Evolutionary conservation across 2,329 filamentous ascomycete species (phyloP).

Genomic region (Cordyceps cateniannulata): DNA sequence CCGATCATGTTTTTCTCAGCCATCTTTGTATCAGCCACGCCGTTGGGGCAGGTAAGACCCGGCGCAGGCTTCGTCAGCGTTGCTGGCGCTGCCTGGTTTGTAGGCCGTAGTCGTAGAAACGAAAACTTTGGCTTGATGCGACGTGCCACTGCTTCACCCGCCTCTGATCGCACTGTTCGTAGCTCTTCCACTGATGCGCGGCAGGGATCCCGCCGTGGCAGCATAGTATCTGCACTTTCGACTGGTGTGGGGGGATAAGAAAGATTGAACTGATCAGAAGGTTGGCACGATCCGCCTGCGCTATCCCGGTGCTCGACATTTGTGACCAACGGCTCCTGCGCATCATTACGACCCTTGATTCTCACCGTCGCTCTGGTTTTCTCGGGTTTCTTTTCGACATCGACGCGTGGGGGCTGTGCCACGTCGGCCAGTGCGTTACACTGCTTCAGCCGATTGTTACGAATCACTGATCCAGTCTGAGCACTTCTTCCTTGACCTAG

Average conservation of each 20-base stretch:
- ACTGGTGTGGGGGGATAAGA: constrained; percentile 23
- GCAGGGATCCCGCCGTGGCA: constrained; percentile 11
- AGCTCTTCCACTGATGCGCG: neutral
- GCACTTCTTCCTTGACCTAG: constrained; percentile 17
- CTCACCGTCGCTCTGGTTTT: neutral
- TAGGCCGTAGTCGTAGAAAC: constrained; percentile 1
- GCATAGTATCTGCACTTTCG: constrained; percentile 13
- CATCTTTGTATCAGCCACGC: neutral
- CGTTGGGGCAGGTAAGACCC: neutral
- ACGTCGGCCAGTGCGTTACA: constrained; percentile 28
- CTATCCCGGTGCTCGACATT: constrained; percentile 13
- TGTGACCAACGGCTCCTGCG: neutral
- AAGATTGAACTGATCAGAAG: constrained; percentile 31
- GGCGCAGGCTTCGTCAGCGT: constrained; percentile 1
- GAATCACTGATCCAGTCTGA: constrained; percentile 15
- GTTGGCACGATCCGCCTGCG: constrained; percentile 15
- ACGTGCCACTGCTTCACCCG: neutral
- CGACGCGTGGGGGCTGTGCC: constrained; percentile 16
- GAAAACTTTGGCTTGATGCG: constrained; percentile 10
- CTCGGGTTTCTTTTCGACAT: constrained; percentile 14
- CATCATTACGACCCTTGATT: neutral
- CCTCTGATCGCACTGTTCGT: neutral
- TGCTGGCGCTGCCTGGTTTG: neutral
- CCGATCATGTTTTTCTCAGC: neutral
- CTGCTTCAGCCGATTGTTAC: constrained; percentile 24